Conservation (phyloP, 139 green algal genomes). For the Zygnema cylindricum region DNA sequence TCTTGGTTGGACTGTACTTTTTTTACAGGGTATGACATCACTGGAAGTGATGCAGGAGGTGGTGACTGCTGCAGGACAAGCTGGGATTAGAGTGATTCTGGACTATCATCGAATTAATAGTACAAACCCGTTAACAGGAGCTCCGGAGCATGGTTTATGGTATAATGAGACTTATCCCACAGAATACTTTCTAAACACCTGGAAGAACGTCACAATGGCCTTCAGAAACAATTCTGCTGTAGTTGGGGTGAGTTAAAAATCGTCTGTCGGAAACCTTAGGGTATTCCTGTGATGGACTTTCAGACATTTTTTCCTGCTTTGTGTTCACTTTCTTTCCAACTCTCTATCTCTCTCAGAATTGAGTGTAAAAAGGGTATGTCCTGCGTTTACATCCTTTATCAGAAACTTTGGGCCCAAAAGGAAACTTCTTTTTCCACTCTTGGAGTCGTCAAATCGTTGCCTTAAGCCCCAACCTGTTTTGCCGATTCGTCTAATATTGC, state of each 20-base stretch:
- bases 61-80: neutral
- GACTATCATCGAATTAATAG: slow-evolving; percentile 16
- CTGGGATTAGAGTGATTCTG: slow-evolving; percentile 36
- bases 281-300: neutral
- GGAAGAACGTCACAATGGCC: neutral
- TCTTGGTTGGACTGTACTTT: neutral
- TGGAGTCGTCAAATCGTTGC: no score
- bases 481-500: no score
- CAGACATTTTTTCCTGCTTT: no score
- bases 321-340: no score
- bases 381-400: neutral
- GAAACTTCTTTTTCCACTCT: neutral
- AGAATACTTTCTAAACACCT: slow-evolving; percentile 31
- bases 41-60: slow-evolving; percentile 43
- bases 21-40: slow-evolving; percentile 35
- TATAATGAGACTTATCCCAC: slow-evolving; percentile 11
- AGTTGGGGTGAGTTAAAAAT: neutral
- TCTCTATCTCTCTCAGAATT: no score
- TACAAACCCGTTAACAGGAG: neutral
- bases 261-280: no score
- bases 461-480: no score
- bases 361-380: neutral
- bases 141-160: slow-evolving; percentile 28
- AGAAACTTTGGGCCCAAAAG: neutral
- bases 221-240: neutral